These are phyloP conservation scores for Claviceps sp. DNA, from an alignment of 2,329 filamentous ascomycete genomes.

Conservation along the genomic window DNA sequence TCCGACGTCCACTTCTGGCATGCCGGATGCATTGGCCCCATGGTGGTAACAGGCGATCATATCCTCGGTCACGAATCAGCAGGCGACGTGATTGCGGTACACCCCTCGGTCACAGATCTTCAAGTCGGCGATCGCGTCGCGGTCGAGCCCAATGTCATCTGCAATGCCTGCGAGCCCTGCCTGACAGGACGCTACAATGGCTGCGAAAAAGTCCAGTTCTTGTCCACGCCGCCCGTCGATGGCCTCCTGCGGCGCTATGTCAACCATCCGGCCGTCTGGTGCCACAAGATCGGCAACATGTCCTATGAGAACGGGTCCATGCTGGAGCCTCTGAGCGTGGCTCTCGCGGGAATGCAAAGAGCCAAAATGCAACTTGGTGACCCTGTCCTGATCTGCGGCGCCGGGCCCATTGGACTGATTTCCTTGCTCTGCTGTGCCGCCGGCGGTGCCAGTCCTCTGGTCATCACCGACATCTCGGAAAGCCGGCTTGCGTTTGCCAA, in stretches of 20 bases:
- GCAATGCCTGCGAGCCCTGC: conserved; percentile 80
- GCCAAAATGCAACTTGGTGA: conserved; percentile 73
- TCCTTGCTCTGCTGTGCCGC: conserved; percentile 74
- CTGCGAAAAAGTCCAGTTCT: conserved; percentile 73
- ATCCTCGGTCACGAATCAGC: conserved; percentile 92
- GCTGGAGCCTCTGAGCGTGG: conserved; percentile 81
- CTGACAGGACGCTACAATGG: conserved; percentile 91
- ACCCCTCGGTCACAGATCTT: conserved; percentile 65
- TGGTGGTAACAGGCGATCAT: conserved; percentile 81
- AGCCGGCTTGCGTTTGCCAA: conserved; percentile 75
- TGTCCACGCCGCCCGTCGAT: conserved; percentile 79
- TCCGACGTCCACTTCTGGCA: conserved; percentile 98
- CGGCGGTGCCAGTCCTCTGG: conserved; percentile 77
- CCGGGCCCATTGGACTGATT: conserved; percentile 86
- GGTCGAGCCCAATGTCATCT: conserved; percentile 88
- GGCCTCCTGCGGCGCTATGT: conserved; percentile 85
- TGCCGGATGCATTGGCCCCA: conserved; percentile 85
- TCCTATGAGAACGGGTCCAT: conserved; percentile 82
- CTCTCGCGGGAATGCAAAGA: conserved; percentile 76
- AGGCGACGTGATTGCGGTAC: conserved; percentile 68
- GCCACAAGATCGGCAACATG: conserved; percentile 91
- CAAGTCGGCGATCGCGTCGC: conserved; percentile 83
- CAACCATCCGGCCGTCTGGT: conserved; percentile 89
- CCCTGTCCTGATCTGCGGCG: conserved; percentile 77
- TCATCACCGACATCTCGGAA: conserved; percentile 91